phyloP scores from a whole-genome alignment of 2,329 filamentous ascomycete genomes.

The Colletotrichum australisinense region DNA sequence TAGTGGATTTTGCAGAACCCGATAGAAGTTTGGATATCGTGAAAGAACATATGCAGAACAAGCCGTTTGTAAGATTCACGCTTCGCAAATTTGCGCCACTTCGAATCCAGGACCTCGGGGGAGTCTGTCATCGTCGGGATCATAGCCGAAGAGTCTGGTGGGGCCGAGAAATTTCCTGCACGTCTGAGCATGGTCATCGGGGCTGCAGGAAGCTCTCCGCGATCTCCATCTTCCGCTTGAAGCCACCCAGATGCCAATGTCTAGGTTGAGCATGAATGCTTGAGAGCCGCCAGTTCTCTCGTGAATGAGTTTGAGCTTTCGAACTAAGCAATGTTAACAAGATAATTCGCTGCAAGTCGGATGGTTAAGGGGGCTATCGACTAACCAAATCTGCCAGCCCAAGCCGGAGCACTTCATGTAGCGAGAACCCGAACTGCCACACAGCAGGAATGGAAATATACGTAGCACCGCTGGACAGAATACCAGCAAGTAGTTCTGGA shows the following conservation, averaged over 20 bases:
- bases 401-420: conserved; percentile 51
- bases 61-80: conserved; percentile 47
- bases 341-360: not conserved
- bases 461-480: conserved; percentile 51
- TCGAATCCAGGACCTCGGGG: conserved; percentile 35
- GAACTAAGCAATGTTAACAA: conserved; percentile 38
- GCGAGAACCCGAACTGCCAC: conserved; percentile 52
- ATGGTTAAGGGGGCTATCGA: not conserved
- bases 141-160: conserved; percentile 15
- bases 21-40: conserved; percentile 45
- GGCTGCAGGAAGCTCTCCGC: conserved; percentile 50
- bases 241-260: conserved; percentile 50
- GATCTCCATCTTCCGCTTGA: conserved; percentile 52
- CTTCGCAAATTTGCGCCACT: conserved; percentile 40
- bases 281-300: conserved; percentile 47
- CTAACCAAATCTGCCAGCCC: conserved; percentile 40
- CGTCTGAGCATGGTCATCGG: conserved; percentile 50
- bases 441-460: conserved; percentile 50
- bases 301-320: conserved; percentile 47
- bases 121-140: conserved; percentile 22
- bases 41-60: conserved; percentile 41
- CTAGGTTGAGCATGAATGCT: conserved; percentile 47
- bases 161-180: conserved; percentile 43
- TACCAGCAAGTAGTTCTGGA: conserved; percentile 49
- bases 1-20: conserved; percentile 43